Evolutionary conservation across 2,329 filamentous ascomycete species (phyloP).

Genomic region (Beauveria bassiana): DNA sequence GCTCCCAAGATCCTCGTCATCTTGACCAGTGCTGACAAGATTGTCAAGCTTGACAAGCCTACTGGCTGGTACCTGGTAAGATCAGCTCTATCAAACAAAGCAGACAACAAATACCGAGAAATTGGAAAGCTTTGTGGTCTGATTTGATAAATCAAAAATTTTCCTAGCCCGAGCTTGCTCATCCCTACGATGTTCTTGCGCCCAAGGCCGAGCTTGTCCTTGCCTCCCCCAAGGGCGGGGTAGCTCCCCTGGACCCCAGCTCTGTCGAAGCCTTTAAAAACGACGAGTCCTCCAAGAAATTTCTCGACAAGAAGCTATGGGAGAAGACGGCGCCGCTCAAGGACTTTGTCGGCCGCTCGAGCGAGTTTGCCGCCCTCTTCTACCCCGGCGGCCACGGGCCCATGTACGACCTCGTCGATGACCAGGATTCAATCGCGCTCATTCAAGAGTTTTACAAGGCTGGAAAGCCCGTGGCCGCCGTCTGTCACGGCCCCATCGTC

Average conservation of each 20-base stretch:
- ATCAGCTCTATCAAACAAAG: neutral
- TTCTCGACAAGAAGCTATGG: slow-evolving; percentile 54
- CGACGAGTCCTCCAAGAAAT: slow-evolving; percentile 45
- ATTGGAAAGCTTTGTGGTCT: no score
- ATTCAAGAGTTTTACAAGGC: slow-evolving; percentile 54
- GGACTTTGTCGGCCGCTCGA: slow-evolving; percentile 45
- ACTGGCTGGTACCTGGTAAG: slow-evolving; percentile 66
- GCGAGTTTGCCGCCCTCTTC: slow-evolving; percentile 56
- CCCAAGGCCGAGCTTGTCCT: slow-evolving; percentile 47
- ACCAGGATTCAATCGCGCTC: slow-evolving; percentile 48
- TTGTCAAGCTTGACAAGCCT: slow-evolving; percentile 39
- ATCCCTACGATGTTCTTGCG: slow-evolving; percentile 53
- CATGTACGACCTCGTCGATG: slow-evolving; percentile 59
- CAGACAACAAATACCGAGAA: neutral
- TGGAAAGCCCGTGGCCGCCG: slow-evolving; percentile 56
- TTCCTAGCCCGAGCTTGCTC: slow-evolving; percentile 51
- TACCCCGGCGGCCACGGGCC: slow-evolving; percentile 53
- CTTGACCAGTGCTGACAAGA: slow-evolving; percentile 53
- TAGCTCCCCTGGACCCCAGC: slow-evolving; percentile 51
- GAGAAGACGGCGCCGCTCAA: slow-evolving; percentile 53
- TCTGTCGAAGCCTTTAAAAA: slow-evolving; percentile 48
- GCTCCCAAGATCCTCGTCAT: slow-evolving; percentile 61
- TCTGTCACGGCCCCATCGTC: slow-evolving; percentile 62
- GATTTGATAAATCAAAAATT: neutral
- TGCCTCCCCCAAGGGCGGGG: slow-evolving; percentile 55